Evolutionary conservation across 495 filamentous ascomycete species (phyloP).

Genomic region (Pyronema domesticum): DNA sequence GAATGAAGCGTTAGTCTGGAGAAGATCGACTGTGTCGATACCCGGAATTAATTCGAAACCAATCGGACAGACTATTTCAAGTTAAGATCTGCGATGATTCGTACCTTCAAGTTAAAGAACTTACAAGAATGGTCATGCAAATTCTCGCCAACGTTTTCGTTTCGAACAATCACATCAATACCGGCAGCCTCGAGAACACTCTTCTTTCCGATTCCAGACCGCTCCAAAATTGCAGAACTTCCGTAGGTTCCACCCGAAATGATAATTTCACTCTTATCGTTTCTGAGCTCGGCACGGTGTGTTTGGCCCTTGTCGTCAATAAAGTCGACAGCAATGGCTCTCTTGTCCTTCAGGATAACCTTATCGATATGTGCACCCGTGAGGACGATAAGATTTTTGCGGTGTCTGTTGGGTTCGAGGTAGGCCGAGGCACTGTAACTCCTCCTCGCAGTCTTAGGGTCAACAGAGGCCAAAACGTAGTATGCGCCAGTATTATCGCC

Average conservation of each 20-base stretch:
- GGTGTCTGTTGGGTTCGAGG: constrained; percentile 11
- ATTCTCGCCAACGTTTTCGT: constrained; percentile 34
- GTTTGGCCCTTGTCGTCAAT: constrained; percentile 9
- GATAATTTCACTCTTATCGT: constrained; percentile 32
- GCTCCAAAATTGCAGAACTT: constrained; percentile 36
- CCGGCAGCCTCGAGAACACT: constrained; percentile 24
- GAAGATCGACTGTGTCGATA: constrained; percentile 7
- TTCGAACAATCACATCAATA: constrained; percentile 29
- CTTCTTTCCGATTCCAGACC: constrained; percentile 35
- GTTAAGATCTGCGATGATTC: neutral
- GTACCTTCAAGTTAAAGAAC: constrained; percentile 6
- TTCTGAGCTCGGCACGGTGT: neutral
- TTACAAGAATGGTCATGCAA: constrained; percentile 30
- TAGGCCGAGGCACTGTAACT: constrained; percentile 21
- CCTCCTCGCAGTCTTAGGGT: neutral
- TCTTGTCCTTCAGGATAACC: constrained; percentile 14
- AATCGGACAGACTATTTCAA: neutral
- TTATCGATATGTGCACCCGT: constrained; percentile 16
- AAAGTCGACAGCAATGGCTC: constrained; percentile 18
- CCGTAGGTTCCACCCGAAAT: constrained; percentile 32
- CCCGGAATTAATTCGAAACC: neutral
- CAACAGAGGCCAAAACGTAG: neutral
- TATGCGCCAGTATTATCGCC: constrained; percentile 1
- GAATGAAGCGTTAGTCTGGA: constrained; percentile 16
- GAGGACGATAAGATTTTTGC: constrained; percentile 12